Percentiles rank a stretch among this genome's conserved stretches.
Conservation (phyloP, 805 yeast species). For the Pichia deserticola region DNA sequence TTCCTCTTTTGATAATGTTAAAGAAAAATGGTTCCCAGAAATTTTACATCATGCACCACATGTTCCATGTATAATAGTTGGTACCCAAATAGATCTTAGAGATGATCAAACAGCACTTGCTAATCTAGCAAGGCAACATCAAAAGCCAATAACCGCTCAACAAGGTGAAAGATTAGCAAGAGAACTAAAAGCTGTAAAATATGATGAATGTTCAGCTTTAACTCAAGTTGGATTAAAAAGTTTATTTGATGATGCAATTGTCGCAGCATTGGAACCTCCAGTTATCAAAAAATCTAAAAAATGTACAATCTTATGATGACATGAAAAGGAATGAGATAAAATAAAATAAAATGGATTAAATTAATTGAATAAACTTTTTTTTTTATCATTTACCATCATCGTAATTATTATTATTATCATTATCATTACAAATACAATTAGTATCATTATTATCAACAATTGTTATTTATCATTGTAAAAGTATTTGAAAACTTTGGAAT, state of each 20-base stretch:
- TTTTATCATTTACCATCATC: neutral
- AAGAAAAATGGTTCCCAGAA: constrained; percentile 98
- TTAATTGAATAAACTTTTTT: neutral
- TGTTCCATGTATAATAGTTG: constrained; percentile 93
- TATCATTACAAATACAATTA: too few relatives aligned
- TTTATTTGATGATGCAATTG: constrained; percentile 98
- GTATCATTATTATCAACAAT: too few relatives aligned
- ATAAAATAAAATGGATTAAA: too few relatives aligned
- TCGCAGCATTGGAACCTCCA: constrained; percentile 96
- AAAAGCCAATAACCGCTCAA: constrained; percentile 76
- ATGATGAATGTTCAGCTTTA: constrained; percentile 95
- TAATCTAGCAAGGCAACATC: constrained; percentile 83
- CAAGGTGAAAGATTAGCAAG: constrained; percentile 90
- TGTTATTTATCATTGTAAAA: too few relatives aligned
- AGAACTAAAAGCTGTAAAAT: constrained; percentile 91
- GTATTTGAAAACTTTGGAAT: too few relatives aligned
- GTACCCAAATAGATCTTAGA: constrained; percentile 93
- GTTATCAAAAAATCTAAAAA: constrained; percentile 73
- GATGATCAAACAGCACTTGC: constrained; percentile 88
- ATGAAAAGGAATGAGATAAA: too few relatives aligned
- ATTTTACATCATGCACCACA: constrained; percentile 94
- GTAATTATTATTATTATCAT: too few relatives aligned
- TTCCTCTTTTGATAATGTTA: constrained; percentile 93
- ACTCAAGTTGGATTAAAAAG: constrained; percentile 96
- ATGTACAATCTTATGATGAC: constrained; percentile 64